These are phyloP conservation scores for Actinidia chinensis DNA, from an alignment of 179 eudicot genomes.

Conservation along the genomic window DNA sequence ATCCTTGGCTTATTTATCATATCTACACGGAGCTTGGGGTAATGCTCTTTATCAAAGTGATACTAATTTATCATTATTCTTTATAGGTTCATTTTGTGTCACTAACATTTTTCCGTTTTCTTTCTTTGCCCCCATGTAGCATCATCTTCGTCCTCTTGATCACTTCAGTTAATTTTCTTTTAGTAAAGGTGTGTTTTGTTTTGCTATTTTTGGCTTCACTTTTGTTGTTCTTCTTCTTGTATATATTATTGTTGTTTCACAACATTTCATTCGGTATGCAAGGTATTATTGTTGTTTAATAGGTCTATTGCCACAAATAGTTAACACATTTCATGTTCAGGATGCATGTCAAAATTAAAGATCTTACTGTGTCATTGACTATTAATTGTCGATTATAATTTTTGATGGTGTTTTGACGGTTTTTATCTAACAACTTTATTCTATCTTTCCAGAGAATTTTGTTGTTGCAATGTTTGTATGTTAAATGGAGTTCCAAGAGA, in stretches of 20 bases:
- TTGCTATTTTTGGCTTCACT: not conserved
- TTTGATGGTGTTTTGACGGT: no score
- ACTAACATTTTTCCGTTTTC: constrained; percentile 15
- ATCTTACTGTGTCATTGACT: no score
- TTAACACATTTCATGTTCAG: no score
- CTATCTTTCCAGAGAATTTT: no score
- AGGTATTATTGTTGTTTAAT: constrained; percentile 14
- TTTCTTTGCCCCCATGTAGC: constrained; percentile 42
- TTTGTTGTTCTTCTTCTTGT: not conserved
- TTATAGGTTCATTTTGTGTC: not conserved
- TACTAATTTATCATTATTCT: not conserved
- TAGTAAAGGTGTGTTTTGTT: constrained; percentile 63
- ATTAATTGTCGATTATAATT: no score
- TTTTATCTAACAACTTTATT: no score
- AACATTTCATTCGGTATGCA: not conserved
- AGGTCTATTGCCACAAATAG: no score
- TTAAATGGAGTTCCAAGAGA: no score
- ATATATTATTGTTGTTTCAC: not conserved
- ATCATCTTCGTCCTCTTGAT: constrained; percentile 60
- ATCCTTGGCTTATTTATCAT: constrained; percentile 64
- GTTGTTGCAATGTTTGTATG: no score
- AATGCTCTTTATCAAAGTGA: constrained; percentile 10
- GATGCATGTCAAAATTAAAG: no score
- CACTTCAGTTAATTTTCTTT: constrained; percentile 70
- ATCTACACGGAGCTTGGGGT: constrained; percentile 95